Evolutionary conservation across 176 grass and related monocot genomes (phyloP).

Genomic region (Phoenix dactylifera): DNA sequence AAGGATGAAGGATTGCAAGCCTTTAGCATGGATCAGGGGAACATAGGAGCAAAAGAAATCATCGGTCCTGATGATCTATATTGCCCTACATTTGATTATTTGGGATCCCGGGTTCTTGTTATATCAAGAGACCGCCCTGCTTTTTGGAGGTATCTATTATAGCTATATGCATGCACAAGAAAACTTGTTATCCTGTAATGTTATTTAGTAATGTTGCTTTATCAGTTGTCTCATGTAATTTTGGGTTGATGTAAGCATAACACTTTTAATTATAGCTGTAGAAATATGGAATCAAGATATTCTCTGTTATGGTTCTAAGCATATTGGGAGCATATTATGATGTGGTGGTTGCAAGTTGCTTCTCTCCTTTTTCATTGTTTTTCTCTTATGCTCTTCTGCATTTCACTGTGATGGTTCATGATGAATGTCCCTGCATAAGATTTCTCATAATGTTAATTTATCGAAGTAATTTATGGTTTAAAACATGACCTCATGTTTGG

Average conservation of each 20-base stretch:
- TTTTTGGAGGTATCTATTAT: conserved; percentile 79
- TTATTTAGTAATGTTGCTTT: conserved; percentile 14
- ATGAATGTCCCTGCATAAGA: too few species aligned
- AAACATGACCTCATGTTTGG: too few species aligned
- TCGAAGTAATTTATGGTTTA: too few species aligned
- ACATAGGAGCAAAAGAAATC: conserved; percentile 43
- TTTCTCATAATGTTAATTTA: too few species aligned
- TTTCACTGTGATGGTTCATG: too few species aligned
- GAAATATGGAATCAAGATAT: background rate
- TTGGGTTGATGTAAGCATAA: conserved; percentile 12
- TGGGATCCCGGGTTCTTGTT: conserved; percentile 70
- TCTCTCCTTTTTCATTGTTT: too few species aligned
- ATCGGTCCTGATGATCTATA: conserved; percentile 82
- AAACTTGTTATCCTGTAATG: conserved; percentile 15
- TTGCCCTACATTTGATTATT: conserved; percentile 81
- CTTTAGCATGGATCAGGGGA: conserved; percentile 50
- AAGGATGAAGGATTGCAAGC: conserved; percentile 46
- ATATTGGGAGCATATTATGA: too few species aligned
- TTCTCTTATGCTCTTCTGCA: too few species aligned
- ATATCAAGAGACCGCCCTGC: conserved; percentile 83
- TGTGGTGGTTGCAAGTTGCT: too few species aligned
- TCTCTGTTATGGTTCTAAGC: too few species aligned
- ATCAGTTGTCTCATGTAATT: conserved; percentile 31
- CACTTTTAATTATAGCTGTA: conserved; percentile 1
- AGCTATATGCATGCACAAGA: conserved; percentile 16